A percentile compares a stretch with the other conserved stretches of the same genome.
Evolutionary conservation across 148 eudicot species (phyloP).

Genomic region (Gaultheria prostrata): DNA sequence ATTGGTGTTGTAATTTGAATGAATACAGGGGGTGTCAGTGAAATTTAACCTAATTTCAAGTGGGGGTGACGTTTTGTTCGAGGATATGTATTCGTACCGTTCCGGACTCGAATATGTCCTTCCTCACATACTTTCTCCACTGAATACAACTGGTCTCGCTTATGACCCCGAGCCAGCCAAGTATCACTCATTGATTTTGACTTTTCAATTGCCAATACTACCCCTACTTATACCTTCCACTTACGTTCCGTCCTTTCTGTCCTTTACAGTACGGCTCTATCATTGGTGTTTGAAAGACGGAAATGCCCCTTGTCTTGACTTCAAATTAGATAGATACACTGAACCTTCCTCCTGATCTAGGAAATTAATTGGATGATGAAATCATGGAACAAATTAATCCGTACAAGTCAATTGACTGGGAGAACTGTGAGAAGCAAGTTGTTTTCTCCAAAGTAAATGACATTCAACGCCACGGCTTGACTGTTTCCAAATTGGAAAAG

Average conservation of each 20-base stretch:
- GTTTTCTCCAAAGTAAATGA: too few relatives aligned
- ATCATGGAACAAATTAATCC: too few relatives aligned
- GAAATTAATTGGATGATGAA: too few relatives aligned
- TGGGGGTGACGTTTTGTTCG: not conserved
- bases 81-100: constrained; percentile 30
- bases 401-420: too few relatives aligned
- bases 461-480: too few relatives aligned
- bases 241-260: constrained; percentile 42
- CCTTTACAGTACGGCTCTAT: constrained; percentile 66
- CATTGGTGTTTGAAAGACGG: constrained; percentile 19
- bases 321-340: not conserved
- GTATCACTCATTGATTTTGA: constrained; percentile 9
- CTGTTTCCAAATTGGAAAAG: too few relatives aligned
- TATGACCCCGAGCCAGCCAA: not conserved
- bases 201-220: constrained; percentile 11
- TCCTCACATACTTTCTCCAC: constrained; percentile 66
- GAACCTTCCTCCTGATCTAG: not conserved
- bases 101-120: constrained; percentile 49
- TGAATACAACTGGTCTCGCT: constrained; percentile 35
- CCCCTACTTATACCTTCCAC: constrained; percentile 23
- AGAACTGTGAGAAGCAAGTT: too few relatives aligned
- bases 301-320: constrained; percentile 17
- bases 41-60: not conserved
- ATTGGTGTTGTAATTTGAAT: not conserved
- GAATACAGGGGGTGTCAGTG: not conserved